phyloP scores from a whole-genome alignment of 2,329 filamentous ascomycete genomes.

The Pezicula rhizophila region DNA sequence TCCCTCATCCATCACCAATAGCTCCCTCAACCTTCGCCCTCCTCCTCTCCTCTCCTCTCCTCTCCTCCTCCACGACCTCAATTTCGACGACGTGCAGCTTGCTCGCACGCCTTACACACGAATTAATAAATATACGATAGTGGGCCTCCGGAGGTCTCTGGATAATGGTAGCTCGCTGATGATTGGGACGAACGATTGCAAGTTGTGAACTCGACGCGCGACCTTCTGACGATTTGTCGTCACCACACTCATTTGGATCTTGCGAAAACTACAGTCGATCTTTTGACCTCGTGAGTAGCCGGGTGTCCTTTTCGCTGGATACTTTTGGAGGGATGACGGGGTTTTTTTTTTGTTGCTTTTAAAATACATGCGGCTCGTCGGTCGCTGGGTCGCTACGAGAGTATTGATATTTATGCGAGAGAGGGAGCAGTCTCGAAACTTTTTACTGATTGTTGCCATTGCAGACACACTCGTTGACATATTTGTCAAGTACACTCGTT shows the following conservation, averaged over 20 bases:
- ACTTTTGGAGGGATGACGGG: background rate
- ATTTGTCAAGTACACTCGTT: conserved; percentile 57
- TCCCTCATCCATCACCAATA: background rate
- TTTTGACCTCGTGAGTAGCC: conserved; percentile 23
- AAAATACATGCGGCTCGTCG: background rate
- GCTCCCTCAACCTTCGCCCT: conserved; percentile 1
- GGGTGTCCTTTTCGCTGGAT: conserved; percentile 2
- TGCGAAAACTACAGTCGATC: conserved; percentile 16
- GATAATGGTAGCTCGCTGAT: conserved; percentile 26
- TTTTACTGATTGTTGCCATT: background rate
- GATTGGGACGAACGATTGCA: conserved; percentile 17
- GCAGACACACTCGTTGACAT: conserved; percentile 45
- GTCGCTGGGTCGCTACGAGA: conserved; percentile 7
- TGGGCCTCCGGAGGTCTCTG: conserved; percentile 26
- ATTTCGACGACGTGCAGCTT: conserved; percentile 14
- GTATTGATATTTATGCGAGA: conserved; percentile 22
- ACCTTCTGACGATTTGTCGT: conserved; percentile 26
- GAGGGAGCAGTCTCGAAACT: background rate
- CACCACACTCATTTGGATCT: conserved; percentile 29
- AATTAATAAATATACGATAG: conserved; percentile 7
- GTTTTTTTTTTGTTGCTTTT: conserved; percentile 1
- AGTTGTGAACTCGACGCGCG: conserved; percentile 17
- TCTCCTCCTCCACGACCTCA: conserved; percentile 4
- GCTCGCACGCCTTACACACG: conserved; percentile 12
- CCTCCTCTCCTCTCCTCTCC: conserved; percentile 1